These are phyloP conservation scores for Vanrija sp. DNA, from an alignment of 1,284 basidiomycete genomes.

Conservation along the genomic window DNA sequence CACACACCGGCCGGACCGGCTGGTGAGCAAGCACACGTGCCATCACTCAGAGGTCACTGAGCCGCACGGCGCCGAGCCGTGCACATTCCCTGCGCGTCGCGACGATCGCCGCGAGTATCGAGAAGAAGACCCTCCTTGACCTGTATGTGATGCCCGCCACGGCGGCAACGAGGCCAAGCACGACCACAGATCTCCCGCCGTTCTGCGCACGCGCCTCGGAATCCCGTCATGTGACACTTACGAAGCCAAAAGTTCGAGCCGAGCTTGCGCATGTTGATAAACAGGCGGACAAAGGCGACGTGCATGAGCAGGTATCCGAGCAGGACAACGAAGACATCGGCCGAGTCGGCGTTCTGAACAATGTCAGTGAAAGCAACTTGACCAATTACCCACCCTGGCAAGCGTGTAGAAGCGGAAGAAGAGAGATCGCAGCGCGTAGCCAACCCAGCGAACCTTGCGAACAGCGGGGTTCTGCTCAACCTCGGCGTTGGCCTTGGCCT, in stretches of 20 bases:
- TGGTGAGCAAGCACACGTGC: not conserved
- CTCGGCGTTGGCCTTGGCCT: constrained; percentile 24
- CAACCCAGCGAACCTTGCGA: constrained; percentile 76
- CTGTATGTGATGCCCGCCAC: no score
- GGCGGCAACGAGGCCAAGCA: no score
- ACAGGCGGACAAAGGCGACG: constrained; percentile 83
- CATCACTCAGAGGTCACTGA: not conserved
- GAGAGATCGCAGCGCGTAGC: constrained; percentile 75
- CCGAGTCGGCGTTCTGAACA: constrained; percentile 78
- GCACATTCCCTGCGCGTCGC: no score
- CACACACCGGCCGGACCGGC: no score
- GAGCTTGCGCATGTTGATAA: constrained; percentile 77
- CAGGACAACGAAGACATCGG: constrained; percentile 94
- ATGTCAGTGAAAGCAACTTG: not conserved
- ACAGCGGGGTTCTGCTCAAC: constrained; percentile 60
- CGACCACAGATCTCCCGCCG: no score
- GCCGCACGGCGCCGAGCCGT: no score
- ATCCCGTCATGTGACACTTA: constrained; percentile 26
- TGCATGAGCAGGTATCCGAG: constrained; percentile 96
- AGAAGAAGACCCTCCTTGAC: no score
- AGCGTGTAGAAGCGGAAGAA: constrained; percentile 81
- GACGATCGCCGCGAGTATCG: no score
- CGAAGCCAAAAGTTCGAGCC: constrained; percentile 84
- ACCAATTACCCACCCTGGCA: constrained; percentile 60
- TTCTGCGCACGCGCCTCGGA: no score